Evolutionary conservation across 176 grass and related monocot species (phyloP), one percentile per base, ranked within the genome.

Genomic region (Hordeum vulgare): DNA sequence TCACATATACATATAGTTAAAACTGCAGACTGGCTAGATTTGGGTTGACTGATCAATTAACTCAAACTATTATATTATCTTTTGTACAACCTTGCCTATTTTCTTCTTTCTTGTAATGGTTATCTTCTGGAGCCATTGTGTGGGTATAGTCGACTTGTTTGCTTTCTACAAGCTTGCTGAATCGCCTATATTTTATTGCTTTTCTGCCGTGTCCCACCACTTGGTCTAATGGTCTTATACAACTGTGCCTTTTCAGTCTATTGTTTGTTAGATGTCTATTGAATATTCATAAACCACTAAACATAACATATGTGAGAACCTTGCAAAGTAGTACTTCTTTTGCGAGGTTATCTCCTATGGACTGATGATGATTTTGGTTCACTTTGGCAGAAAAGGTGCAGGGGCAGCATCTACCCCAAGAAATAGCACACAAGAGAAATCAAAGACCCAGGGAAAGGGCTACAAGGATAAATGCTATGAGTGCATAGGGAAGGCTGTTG

Each of bases 401-500:
- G 87, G 87, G 79, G 53, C 82, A 83, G 75, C 67, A 73, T 71
- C 66, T 62, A 90, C 93, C 36, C 97, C 89, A 59, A 94, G 78
- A 96, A 93, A 80, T 74, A 75, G 28, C 44, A 62, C 77, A 77
- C 91, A 89, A 88, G 92, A 93, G 54, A 99, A 99, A 64, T 84
- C 86, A 1, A 96, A 92, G 70, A 83, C 57, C 66, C 93, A 92
- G 81, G 91, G 89, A 90, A 99, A 99, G 84, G 85, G 93, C 70
- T 99, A 92, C 80, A 99, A 94, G 79, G 91, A 99, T 71, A 99
- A 99, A 87, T 99, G 93, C 72, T 99, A 99, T 80, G 91, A 96
- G 74, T 87, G 71, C 61, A 90, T 99, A 61, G 83, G 97, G 53
- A 96, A 94, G 91, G 86, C 97, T 88, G 97, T 99, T 47, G 93